Evolutionary conservation across 495 filamentous ascomycete species (phyloP).

Genomic region (Aspergillus biplanus): DNA sequence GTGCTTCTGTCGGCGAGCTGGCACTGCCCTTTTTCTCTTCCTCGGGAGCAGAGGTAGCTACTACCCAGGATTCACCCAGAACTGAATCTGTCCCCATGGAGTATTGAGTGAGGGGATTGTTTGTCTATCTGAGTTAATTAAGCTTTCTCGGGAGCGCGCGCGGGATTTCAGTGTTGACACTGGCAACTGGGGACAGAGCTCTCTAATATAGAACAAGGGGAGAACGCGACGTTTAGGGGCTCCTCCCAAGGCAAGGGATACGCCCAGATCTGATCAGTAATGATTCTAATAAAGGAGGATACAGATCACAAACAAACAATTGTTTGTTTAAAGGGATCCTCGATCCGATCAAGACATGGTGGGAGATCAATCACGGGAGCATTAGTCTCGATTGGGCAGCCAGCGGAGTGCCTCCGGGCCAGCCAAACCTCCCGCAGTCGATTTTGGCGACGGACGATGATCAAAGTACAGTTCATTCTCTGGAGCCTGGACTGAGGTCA

Average conservation of each 20-base stretch:
- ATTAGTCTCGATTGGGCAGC: conserved; percentile 18
- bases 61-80: conserved; percentile 47
- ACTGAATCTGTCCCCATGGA: conserved; percentile 35
- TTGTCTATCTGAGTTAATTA: not conserved
- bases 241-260: not conserved
- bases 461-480: not conserved
- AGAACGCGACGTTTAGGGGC: not conserved
- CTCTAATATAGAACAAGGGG: not conserved
- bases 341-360: conserved; percentile 4
- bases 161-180: not conserved
- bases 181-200: not conserved
- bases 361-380: conserved; percentile 19
- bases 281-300: too few species aligned
- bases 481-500: not conserved
- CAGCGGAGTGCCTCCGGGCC: conserved; percentile 10
- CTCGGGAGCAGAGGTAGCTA: conserved; percentile 31
- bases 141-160: not conserved
- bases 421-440: not conserved
- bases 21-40: conserved; percentile 10
- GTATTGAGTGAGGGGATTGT: not conserved
- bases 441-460: not conserved
- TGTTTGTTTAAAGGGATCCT: too few species aligned
- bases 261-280: not conserved
- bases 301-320: too few species aligned
- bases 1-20: not conserved